These are phyloP conservation scores for Trichoderma afroharzianum DNA, from an alignment of 2,329 filamentous ascomycete species.

Conservation along the genomic window DNA sequence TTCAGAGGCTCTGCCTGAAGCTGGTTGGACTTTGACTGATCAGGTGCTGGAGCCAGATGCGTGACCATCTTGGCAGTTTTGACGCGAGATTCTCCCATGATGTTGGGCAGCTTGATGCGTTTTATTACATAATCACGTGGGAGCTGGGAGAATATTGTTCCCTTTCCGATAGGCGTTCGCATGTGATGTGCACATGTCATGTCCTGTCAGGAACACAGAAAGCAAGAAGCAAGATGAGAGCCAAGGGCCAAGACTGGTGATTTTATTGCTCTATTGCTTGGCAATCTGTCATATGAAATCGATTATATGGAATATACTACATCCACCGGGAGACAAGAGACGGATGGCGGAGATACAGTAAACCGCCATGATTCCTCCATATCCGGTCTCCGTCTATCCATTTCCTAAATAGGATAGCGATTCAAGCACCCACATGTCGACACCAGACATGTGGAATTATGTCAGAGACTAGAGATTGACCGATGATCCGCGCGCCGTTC, in stretches of 20 bases:
- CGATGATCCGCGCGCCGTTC: not conserved
- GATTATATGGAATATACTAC: not conserved
- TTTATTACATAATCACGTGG: conserved; percentile 13
- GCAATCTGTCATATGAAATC: not conserved
- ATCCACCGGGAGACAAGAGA: not conserved
- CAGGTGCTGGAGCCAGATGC: conserved; percentile 17
- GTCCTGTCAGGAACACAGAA: not conserved
- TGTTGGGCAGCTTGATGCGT: conserved; percentile 16
- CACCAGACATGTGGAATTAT: not conserved
- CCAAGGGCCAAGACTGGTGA: not conserved
- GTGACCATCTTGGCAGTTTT: conserved; percentile 1
- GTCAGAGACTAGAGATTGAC: not conserved
- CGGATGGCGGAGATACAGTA: not conserved
- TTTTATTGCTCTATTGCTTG: not conserved
- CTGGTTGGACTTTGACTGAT: conserved; percentile 19
- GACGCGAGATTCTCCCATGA: conserved; percentile 11
- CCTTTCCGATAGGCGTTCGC: conserved; percentile 6
- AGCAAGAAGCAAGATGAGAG: not conserved
- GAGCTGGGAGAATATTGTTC: not conserved
- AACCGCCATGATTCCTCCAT: not conserved
- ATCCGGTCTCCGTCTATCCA: not conserved
- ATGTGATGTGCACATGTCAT: not conserved
- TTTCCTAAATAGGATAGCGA: not conserved
- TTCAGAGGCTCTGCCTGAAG: conserved; percentile 3
- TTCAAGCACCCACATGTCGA: not conserved